Evolutionary conservation across 1,139 yeast species (phyloP).

Genomic region (Meyerozyma athensensis): DNA sequence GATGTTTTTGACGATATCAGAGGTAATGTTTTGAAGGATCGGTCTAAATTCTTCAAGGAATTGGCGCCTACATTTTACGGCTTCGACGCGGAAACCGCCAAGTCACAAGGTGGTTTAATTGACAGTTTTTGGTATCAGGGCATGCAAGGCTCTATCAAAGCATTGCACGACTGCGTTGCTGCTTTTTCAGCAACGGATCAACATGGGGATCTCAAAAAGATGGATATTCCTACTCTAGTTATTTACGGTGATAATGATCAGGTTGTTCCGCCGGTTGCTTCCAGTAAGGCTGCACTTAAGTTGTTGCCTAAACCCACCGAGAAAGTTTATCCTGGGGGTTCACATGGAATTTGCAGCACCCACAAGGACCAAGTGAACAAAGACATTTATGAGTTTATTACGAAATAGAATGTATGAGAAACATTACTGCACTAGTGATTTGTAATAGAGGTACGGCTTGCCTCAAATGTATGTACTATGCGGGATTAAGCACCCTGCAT

Average conservation of each 20-base stretch:
- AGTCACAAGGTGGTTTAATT: slow-evolving; percentile 10
- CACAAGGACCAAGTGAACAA: slow-evolving; percentile 12
- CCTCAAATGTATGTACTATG: too few species aligned
- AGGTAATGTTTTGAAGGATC: slow-evolving; percentile 10
- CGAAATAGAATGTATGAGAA: too few species aligned
- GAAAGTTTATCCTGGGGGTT: slow-evolving; percentile 11
- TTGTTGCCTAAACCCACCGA: slow-evolving; percentile 11
- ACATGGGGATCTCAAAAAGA: slow-evolving; percentile 12
- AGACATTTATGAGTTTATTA: slow-evolving; percentile 10
- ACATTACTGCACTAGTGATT: too few species aligned
- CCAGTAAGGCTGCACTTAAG: slow-evolving; percentile 13
- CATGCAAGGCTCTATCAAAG: slow-evolving; percentile 16
- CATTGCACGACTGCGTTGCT: slow-evolving; percentile 13
- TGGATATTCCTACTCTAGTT: slow-evolving; percentile 14
- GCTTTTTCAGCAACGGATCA: slow-evolving; percentile 15
- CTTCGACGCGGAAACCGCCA: slow-evolving; percentile 8
- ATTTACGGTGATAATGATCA: slow-evolving; percentile 15
- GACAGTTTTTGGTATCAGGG: slow-evolving; percentile 16
- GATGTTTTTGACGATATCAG: slow-evolving; percentile 13
- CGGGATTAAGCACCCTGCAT: too few species aligned
- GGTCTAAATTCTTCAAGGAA: slow-evolving; percentile 13
- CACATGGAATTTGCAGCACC: slow-evolving; percentile 15
- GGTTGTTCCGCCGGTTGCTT: slow-evolving; percentile 14
- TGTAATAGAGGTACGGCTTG: too few species aligned
- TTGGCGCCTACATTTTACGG: slow-evolving; percentile 13